Conservation (phyloP, 2,329 filamentous ascomycete genomes). For the Aspergillus ibericus region DNA sequence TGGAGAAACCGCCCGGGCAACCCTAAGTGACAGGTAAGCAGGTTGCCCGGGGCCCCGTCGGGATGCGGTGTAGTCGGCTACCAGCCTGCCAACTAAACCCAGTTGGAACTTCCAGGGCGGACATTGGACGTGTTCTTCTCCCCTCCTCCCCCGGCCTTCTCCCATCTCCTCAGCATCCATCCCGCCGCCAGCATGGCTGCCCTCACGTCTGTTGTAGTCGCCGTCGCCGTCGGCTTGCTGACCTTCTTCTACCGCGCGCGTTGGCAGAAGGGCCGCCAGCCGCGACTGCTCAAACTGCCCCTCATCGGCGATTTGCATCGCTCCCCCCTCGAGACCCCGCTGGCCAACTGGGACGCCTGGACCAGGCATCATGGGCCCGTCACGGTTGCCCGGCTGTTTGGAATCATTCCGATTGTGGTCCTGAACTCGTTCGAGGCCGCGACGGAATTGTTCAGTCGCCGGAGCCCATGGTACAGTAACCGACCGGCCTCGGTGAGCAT, state of each 20-base stretch:
- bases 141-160: too few species aligned
- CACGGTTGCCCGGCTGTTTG: conserved; percentile 27
- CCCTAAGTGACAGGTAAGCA: too few species aligned
- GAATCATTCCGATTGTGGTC: conserved; percentile 40
- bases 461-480: conserved; percentile 43
- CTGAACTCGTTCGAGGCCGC: conserved; percentile 38
- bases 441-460: conserved; percentile 44
- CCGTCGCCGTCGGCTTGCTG: conserved; percentile 4
- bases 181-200: too few species aligned
- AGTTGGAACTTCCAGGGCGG: too few species aligned
- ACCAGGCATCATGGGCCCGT: conserved; percentile 38
- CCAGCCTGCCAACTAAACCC: too few species aligned
- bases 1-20: too few species aligned
- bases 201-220: too few species aligned
- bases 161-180: too few species aligned
- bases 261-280: too few species aligned
- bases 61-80: too few species aligned
- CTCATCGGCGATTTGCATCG: conserved; percentile 34
- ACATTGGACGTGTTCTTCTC: too few species aligned
- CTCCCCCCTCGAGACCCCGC: conserved; percentile 28
- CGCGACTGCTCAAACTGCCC: conserved; percentile 23
- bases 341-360: conserved; percentile 37
- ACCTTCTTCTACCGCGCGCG: conserved; percentile 13
- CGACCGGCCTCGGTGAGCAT: conserved; percentile 39
- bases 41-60: too few species aligned